These are phyloP conservation scores for Globisporangium yorkense DNA, from an alignment of 352 stramenopile species.

Conservation along the genomic window DNA sequence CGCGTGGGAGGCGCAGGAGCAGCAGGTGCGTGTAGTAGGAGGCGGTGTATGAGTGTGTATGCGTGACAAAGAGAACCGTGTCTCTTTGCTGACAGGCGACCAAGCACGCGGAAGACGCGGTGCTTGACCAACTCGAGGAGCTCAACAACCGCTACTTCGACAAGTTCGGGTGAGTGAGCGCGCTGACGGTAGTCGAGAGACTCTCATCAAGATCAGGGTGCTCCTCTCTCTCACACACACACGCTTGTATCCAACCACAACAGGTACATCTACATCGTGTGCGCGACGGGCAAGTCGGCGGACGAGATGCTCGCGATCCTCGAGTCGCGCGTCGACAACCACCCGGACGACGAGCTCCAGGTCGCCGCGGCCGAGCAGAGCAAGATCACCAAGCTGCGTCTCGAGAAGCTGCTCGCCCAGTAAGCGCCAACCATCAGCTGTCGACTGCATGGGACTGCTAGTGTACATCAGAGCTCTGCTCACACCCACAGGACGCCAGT, in stretches of 20 bases:
- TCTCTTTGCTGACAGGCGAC: constrained; percentile 26
- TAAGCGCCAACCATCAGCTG: constrained; percentile 20
- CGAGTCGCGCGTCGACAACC: constrained; percentile 46
- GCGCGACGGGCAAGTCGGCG: constrained; percentile 70
- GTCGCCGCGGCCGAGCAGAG: constrained; percentile 62
- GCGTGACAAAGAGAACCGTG: too few relatives aligned
- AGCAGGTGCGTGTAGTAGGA: constrained; percentile 28
- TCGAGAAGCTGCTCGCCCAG: constrained; percentile 59
- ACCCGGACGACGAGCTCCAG: constrained; percentile 34
- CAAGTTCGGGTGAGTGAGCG: constrained; percentile 48
- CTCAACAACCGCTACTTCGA: constrained; percentile 66
- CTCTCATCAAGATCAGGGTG: too few relatives aligned
- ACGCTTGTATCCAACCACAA: too few relatives aligned
- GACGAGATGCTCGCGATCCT: constrained; percentile 71
- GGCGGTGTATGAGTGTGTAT: too few relatives aligned
- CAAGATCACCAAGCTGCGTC: constrained; percentile 74
- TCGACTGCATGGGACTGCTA: background rate
- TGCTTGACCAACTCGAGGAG: constrained; percentile 54
- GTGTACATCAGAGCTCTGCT: background rate
- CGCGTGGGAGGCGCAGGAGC: constrained; percentile 70
- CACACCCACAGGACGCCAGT: background rate
- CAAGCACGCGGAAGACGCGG: constrained; percentile 34
- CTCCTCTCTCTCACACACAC: background rate
- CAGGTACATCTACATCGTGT: constrained; percentile 82
- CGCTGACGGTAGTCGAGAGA: background rate